phyloP scores from a whole-genome alignment of 129 eudicot species.

The Chrysanthemum seticuspe region DNA sequence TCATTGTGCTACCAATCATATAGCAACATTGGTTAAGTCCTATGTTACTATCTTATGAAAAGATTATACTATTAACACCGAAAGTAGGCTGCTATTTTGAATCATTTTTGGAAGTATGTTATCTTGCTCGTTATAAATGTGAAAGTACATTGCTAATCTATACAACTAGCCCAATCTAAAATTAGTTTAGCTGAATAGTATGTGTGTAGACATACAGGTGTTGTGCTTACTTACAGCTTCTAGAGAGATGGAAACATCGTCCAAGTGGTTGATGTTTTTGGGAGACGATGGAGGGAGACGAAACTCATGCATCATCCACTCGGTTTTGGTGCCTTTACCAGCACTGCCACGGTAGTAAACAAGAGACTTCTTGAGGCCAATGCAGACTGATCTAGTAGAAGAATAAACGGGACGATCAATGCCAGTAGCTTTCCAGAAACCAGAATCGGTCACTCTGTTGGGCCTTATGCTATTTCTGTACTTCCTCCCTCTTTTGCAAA shows the following conservation, averaged over 20 bases:
- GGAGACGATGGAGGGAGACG: constrained; percentile 54
- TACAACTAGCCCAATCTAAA: not conserved
- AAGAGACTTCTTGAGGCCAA: constrained; percentile 75
- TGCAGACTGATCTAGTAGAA: constrained; percentile 38
- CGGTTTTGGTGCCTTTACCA: constrained; percentile 84
- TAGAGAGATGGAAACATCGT: constrained; percentile 31
- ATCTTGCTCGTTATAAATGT: too few relatives aligned
- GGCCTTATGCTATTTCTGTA: constrained; percentile 90
- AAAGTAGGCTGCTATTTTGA: too few relatives aligned
- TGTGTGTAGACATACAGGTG: not conserved
- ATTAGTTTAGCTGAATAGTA: not conserved
- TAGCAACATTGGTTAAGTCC: too few relatives aligned
- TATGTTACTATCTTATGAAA: too few relatives aligned
- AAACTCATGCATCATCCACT: constrained; percentile 93
- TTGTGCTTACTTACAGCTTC: constrained; percentile 69
- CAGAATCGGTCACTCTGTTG: constrained; percentile 87
- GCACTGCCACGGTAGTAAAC: constrained; percentile 81
- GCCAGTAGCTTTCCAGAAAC: constrained; percentile 98
- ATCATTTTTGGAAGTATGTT: too few relatives aligned
- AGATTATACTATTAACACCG: too few relatives aligned
- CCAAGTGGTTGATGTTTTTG: constrained; percentile 18
- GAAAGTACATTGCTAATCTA: not conserved
- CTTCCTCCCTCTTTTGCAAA: constrained; percentile 86
- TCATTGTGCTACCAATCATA: too few relatives aligned
- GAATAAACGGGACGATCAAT: constrained; percentile 74